A percentile compares a stretch with the other conserved stretches of the same genome.
phyloP scores from a whole-genome alignment of 345 rosid species.

The Sisymbrium altissimum region DNA sequence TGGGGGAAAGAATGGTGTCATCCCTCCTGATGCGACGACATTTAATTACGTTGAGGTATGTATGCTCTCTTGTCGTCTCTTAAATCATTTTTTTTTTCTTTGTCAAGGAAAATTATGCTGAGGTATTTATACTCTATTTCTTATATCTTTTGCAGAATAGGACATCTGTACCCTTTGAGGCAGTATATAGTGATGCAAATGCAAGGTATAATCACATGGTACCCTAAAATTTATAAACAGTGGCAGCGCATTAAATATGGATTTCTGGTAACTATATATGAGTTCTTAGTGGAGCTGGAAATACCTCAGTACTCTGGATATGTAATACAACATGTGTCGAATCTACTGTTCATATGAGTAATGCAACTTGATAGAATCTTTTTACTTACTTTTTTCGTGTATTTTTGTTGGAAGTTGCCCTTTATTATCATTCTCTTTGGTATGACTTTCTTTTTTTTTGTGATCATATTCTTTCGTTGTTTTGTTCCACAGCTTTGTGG shows the following conservation, averaged over 20 bases:
- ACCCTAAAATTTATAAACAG: neutral
- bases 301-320: neutral
- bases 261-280: neutral
- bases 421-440: neutral
- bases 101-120: neutral
- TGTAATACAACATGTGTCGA: neutral
- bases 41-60: slow-evolving; percentile 85
- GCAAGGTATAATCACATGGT: slow-evolving; percentile 55
- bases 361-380: neutral
- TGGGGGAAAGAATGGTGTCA: slow-evolving; percentile 95
- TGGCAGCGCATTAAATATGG: neutral
- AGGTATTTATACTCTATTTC: neutral
- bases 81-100: neutral
- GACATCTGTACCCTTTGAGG: slow-evolving; percentile 75
- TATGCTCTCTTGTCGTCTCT: neutral
- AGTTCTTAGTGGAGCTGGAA: neutral
- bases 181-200: slow-evolving; percentile 84
- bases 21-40: slow-evolving; percentile 91
- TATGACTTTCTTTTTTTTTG: neutral
- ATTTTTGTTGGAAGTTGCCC: neutral
- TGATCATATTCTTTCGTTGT: neutral
- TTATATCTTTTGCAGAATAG: slow-evolving; percentile 56
- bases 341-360: neutral
- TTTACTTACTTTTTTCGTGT: neutral
- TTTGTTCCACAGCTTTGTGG: slow-evolving; percentile 58